A percentile compares a stretch with the other conserved stretches of the same genome.
phyloP scores from a whole-genome alignment of 768 basidiomycete genomes.

The Lactarius tabidus region DNA sequence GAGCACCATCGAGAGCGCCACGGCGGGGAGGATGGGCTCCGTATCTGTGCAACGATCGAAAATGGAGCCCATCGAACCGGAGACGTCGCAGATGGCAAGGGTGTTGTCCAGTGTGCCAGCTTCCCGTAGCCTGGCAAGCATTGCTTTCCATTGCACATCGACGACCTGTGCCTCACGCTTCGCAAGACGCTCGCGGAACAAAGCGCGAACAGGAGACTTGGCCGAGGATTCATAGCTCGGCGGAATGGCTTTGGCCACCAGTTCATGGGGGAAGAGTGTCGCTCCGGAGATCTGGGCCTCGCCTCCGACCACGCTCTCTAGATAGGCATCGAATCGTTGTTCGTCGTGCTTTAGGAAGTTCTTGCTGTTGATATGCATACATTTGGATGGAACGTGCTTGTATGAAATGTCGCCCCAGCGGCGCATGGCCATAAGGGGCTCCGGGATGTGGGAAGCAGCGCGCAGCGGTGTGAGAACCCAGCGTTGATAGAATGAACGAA shows the following conservation, averaged over 20 bases:
- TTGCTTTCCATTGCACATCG: slow-evolving; percentile 64
- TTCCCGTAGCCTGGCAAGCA: slow-evolving; percentile 51
- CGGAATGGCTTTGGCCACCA: slow-evolving; percentile 41
- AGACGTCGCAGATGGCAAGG: slow-evolving; percentile 70
- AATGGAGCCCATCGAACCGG: slow-evolving; percentile 61
- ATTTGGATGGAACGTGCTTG: slow-evolving; percentile 53
- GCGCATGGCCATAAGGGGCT: slow-evolving; percentile 58
- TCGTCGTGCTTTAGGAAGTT: slow-evolving; percentile 57
- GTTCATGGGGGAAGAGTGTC: slow-evolving; percentile 60
- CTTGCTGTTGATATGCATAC: slow-evolving; percentile 56
- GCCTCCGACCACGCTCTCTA: slow-evolving; percentile 53
- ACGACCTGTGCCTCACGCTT: slow-evolving; percentile 42
- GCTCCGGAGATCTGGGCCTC: slow-evolving; percentile 59
- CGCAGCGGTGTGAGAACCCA: slow-evolving; percentile 60
- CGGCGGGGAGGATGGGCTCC: slow-evolving; percentile 53
- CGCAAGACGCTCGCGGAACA: slow-evolving; percentile 32
- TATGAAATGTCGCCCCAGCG: slow-evolving; percentile 58
- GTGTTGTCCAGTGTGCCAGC: slow-evolving; percentile 55
- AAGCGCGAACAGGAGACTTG: slow-evolving; percentile 26
- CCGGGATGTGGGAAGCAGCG: slow-evolving; percentile 42
- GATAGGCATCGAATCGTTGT: slow-evolving; percentile 54
- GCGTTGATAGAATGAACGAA: slow-evolving; percentile 56
- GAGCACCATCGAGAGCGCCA: slow-evolving; percentile 64
- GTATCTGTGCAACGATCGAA: not conserved
- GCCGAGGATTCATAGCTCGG: no score